A percentile compares a stretch with the other conserved stretches of the same genome.
These are phyloP conservation scores for Dryas integrifolia DNA, from an alignment of 331 rosid genomes.

Conservation along the genomic window DNA sequence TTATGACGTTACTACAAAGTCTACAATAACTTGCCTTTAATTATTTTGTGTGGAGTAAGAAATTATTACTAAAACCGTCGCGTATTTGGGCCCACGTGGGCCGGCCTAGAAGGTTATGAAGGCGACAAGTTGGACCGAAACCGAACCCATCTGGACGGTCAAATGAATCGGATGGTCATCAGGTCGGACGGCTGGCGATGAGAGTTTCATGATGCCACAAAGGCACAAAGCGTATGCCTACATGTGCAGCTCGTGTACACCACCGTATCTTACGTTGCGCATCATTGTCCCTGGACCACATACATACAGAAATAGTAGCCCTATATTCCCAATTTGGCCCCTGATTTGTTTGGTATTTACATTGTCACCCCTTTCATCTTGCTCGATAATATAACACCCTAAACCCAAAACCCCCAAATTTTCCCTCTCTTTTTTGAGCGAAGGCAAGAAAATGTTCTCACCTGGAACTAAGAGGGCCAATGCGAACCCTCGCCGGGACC, in stretches of 20 bases:
- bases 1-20: background rate
- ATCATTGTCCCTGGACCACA: conserved; percentile 20
- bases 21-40: background rate
- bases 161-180: background rate
- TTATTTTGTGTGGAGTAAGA: background rate
- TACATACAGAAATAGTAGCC: background rate
- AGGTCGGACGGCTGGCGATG: background rate
- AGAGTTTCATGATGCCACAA: background rate
- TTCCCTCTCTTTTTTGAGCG: conserved; percentile 22
- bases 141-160: background rate
- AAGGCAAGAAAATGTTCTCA: conserved; percentile 54
- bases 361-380: background rate
- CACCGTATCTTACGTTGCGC: conserved; percentile 15
- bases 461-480: conserved; percentile 63
- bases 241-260: conserved; percentile 42
- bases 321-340: background rate
- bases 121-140: conserved; percentile 6
- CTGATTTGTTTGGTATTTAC: background rate
- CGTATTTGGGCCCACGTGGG: background rate
- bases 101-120: background rate
- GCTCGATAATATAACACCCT: conserved; percentile 26
- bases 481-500: conserved; percentile 36
- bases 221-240: background rate
- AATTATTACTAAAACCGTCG: background rate
- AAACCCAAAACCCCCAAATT: conserved; percentile 25